Evolutionary conservation across 129 eudicot genomes (phyloP).

Genomic region (Flaveria bidentis): DNA sequence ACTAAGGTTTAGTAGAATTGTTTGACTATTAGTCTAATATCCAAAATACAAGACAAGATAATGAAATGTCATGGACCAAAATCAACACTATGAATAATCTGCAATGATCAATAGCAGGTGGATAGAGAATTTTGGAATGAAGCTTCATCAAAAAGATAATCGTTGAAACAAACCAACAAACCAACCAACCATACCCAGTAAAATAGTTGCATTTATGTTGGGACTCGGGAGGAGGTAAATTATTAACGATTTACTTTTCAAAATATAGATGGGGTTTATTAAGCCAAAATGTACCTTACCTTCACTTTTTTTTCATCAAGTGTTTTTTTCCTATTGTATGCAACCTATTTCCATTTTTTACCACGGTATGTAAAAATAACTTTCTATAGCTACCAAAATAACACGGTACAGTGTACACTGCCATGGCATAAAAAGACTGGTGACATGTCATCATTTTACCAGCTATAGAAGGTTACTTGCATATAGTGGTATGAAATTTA

Average conservation of each 20-base stretch:
- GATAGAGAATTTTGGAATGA: background rate
- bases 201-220: background rate
- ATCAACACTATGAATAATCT: background rate
- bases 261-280: too few relatives aligned
- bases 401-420: background rate
- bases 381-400: background rate
- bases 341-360: background rate
- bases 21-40: slow-evolving; percentile 4
- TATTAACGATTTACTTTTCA: background rate
- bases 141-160: background rate
- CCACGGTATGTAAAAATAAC: background rate
- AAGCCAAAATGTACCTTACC: too few relatives aligned
- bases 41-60: slow-evolving; percentile 9
- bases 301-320: too few relatives aligned
- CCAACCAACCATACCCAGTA: too few relatives aligned
- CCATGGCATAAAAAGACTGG: background rate
- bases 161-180: background rate
- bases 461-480: background rate
- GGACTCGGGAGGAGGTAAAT: background rate
- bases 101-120: background rate
- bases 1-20: background rate
- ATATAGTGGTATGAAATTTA: background rate
- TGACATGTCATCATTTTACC: background rate
- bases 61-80: background rate
- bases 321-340: background rate